These are phyloP conservation scores for Sporisorium reilianum DNA, from an alignment of 1,284 basidiomycete species.

Conservation along the genomic window DNA sequence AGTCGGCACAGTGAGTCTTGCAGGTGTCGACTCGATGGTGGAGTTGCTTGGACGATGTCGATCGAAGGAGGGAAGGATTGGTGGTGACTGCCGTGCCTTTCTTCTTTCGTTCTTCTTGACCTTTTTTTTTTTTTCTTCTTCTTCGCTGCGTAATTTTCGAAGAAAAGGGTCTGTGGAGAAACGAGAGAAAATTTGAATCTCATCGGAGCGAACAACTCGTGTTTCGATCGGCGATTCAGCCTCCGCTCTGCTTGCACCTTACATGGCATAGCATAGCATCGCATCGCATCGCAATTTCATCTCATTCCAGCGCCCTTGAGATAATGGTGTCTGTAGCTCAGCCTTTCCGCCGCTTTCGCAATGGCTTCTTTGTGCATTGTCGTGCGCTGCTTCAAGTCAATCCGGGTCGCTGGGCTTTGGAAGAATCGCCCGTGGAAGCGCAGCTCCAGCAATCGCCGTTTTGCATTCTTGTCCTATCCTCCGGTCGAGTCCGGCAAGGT, in stretches of 20 bases:
- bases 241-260: constrained; percentile 5
- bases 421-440: constrained; percentile 1
- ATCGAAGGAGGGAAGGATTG: not conserved
- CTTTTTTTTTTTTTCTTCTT: constrained; percentile 2
- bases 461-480: not conserved
- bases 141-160: constrained; percentile 6
- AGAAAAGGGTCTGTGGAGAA: constrained; percentile 11
- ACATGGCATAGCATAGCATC: constrained; percentile 29
- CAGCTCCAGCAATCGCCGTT: constrained; percentile 6
- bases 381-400: not conserved
- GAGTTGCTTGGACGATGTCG: not conserved
- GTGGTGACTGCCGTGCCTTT: too few species aligned
- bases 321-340: too few species aligned
- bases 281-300: constrained; percentile 29
- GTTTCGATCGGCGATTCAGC: constrained; percentile 11
- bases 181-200: not conserved
- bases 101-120: constrained; percentile 2
- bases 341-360: too few species aligned
- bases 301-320: constrained; percentile 4
- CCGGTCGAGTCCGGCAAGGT: not conserved
- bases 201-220: too few species aligned
- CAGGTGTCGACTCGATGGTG: not conserved
- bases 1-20: not conserved
- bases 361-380: not conserved
- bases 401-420: constrained; percentile 11